Evolutionary conservation across 768 basidiomycete genomes (phyloP).

Genomic region (Pholiota microspora): DNA sequence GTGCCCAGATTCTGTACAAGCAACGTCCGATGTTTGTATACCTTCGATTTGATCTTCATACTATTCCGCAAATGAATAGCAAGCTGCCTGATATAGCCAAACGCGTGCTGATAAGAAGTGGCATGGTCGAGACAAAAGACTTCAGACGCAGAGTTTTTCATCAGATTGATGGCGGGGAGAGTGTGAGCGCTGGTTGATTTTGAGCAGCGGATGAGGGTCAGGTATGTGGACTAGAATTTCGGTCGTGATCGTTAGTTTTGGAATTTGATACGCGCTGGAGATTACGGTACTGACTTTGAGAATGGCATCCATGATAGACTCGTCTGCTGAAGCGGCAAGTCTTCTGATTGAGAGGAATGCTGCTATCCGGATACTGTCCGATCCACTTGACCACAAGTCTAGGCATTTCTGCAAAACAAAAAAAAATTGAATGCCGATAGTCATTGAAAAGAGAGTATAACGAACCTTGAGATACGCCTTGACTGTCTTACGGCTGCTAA

Average conservation of each 20-base stretch:
- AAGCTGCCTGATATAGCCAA: constrained; percentile 92
- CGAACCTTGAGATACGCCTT: constrained; percentile 84
- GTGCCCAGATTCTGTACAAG: neutral
- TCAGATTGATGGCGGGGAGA: constrained; percentile 87
- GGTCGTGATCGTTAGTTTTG: neutral
- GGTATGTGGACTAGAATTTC: constrained; percentile 77
- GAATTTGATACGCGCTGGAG: neutral
- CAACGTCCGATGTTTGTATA: constrained; percentile 23
- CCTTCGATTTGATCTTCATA: constrained; percentile 87
- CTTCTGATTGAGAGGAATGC: constrained; percentile 83
- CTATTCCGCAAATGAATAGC: constrained; percentile 90
- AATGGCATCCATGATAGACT: constrained; percentile 78
- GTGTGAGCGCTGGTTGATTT: constrained; percentile 87
- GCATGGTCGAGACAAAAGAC: constrained; percentile 79
- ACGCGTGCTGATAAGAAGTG: constrained; percentile 88
- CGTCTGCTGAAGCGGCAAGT: constrained; percentile 75
- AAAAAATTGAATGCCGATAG: constrained; percentile 9
- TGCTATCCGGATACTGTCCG: constrained; percentile 80
- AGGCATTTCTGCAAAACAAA: constrained; percentile 68
- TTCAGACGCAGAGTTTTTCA: constrained; percentile 97
- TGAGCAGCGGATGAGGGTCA: constrained; percentile 77
- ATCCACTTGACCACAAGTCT: constrained; percentile 77
- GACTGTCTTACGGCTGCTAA: constrained; percentile 79
- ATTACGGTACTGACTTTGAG: constrained; percentile 61
- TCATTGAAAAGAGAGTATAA: neutral